Conservation (phyloP, 257 asterid species). For the Osmanthus fragrans region DNA sequence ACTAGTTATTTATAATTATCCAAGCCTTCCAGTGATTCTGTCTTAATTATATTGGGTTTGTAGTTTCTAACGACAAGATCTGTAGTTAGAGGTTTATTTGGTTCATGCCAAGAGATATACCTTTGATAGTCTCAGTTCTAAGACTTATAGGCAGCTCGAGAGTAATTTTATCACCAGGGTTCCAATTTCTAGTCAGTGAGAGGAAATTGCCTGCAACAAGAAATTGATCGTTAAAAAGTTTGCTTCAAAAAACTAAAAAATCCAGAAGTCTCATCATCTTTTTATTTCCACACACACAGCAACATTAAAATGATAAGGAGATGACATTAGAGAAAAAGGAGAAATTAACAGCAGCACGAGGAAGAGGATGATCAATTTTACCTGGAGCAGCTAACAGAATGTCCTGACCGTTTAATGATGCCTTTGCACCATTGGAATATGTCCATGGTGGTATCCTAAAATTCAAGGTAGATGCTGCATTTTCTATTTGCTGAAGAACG, state of each 20-base stretch:
- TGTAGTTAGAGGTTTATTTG: not conserved
- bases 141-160: slow-evolving; percentile 63
- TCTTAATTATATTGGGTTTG: too few relatives aligned
- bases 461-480: slow-evolving; percentile 44
- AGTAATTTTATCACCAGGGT: slow-evolving; percentile 58
- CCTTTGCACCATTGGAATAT: slow-evolving; percentile 47
- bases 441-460: slow-evolving; percentile 78
- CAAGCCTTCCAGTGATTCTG: too few relatives aligned
- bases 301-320: not conserved
- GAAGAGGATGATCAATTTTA: slow-evolving; percentile 19
- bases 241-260: too few relatives aligned
- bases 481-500: slow-evolving; percentile 37
- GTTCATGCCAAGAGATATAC: slow-evolving; percentile 24
- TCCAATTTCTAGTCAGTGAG: slow-evolving; percentile 55
- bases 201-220: slow-evolving; percentile 63
- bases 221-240: not conserved
- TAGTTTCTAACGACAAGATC: too few relatives aligned
- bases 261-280: too few relatives aligned
- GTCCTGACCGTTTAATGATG: slow-evolving; percentile 46
- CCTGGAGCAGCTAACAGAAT: slow-evolving; percentile 51
- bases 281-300: too few relatives aligned
- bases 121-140: slow-evolving; percentile 81
- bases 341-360: not conserved
- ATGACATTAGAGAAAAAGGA: not conserved
- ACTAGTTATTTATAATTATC: too few relatives aligned